Conservation (phyloP, 2,329 filamentous ascomycete species). For the Leptosphaerulina australis region DNA sequence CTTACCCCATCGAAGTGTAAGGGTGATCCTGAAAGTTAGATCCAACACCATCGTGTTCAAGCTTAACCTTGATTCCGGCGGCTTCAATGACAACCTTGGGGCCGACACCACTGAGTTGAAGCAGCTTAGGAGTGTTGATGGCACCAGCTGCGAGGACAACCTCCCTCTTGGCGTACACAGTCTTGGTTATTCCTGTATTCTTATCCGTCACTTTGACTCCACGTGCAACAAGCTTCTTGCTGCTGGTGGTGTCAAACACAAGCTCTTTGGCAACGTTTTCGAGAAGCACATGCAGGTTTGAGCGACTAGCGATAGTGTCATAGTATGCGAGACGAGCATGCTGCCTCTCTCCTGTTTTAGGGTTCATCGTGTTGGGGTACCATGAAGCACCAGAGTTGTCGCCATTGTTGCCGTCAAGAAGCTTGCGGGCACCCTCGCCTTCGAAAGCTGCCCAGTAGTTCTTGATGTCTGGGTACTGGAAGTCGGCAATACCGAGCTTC, state of each 20-base stretch:
- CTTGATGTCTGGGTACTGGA: constrained; percentile 36
- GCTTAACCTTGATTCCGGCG: constrained; percentile 33
- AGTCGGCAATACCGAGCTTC: constrained; percentile 36
- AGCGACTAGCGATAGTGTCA: constrained; percentile 32
- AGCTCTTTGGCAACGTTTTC: constrained; percentile 29
- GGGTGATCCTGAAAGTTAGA: constrained; percentile 46
- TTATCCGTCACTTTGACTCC: constrained; percentile 36
- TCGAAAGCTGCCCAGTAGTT: constrained; percentile 33
- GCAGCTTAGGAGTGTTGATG: constrained; percentile 63
- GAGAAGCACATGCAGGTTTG: constrained; percentile 40
- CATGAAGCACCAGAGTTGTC: constrained; percentile 45
- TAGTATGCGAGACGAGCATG: constrained; percentile 43
- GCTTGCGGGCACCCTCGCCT: constrained; percentile 27
- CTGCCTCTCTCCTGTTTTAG: constrained; percentile 37
- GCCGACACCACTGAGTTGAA: constrained; percentile 43
- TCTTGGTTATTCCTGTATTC: constrained; percentile 22
- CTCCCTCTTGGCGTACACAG: constrained; percentile 51
- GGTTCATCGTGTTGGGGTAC: constrained; percentile 46
- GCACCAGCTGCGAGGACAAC: constrained; percentile 64
- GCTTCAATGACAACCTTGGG: constrained; percentile 35
- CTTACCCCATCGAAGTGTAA: constrained; percentile 22
- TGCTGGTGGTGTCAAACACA: constrained; percentile 26
- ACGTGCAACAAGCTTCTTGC: constrained; percentile 27
- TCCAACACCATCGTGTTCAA: constrained; percentile 41
- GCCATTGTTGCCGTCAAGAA: constrained; percentile 33